Evolutionary conservation across 108 stramenopile species (phyloP), one percentile per base, ranked within the genome.

Genomic region (Nitzschia sp.): DNA sequence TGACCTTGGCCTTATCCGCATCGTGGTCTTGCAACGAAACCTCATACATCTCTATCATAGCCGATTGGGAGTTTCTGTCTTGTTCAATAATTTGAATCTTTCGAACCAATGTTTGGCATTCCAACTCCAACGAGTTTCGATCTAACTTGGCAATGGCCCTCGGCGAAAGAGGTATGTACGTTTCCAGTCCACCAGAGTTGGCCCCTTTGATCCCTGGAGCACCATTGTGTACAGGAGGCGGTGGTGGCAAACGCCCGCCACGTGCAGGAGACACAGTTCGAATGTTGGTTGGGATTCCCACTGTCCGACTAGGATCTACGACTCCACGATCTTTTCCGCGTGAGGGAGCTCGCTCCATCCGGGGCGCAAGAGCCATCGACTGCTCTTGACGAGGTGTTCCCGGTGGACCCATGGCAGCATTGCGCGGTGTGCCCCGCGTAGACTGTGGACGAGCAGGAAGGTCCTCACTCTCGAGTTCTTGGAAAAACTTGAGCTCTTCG

Each of bases 401-500:
- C 17, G 38, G 43, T 44, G 57, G 29, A 20, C 50, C 8, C 9
- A 51, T 24, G 6, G 62, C 43, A 48, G 64, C 64, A 39, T 26
- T 52, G 11, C 51, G 25, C 5, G 51, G 51, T n/a, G 64, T 65
- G 10, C 5, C 20, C 37, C 57, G 52, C 25, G 65, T 71, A 41
- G 69, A 56, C 0, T 73, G 79, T 15, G 69, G 57, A 20, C 17
- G 57, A 5, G 72, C 59, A 15, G 63, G 46, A n/a, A 69, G 60
- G 6, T 29, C 51, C 48, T 75, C 70, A 21, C 56, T 51, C 17
- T 79, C 83, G 41, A 83, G 64, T 53, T 83, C 83, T 65, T 83
- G 72, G 56, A 83, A 79, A 57, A 83, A 83, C 14, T 68, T 63
- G 22, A 83, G 52, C 41, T 83, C 83, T 25, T 83, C 83, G 51